These are phyloP conservation scores for Fusarium bactridioides DNA, from an alignment of 2,329 filamentous ascomycete genomes.

Conservation along the genomic window DNA sequence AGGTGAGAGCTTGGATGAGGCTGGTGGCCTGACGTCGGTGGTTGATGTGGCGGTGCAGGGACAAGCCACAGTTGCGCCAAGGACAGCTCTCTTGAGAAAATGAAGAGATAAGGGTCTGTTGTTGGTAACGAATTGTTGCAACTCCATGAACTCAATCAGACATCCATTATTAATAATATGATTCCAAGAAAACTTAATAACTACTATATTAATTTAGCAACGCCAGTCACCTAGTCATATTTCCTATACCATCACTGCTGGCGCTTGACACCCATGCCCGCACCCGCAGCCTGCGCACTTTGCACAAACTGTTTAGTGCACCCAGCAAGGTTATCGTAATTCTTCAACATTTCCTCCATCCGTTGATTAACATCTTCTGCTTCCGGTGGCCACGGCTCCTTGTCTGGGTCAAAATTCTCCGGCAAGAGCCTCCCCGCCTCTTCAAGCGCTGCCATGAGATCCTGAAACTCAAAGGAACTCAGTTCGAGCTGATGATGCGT, in stretches of 20 bases:
- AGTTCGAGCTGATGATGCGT: neutral
- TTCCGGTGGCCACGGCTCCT: neutral
- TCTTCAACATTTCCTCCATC: neutral
- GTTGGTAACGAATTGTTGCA: too few species aligned
- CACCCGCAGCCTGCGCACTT: neutral
- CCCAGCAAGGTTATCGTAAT: neutral
- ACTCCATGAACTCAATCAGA: too few species aligned
- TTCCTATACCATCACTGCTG: neutral
- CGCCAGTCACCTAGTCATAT: neutral
- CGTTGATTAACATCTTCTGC: neutral
- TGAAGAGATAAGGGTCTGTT: neutral
- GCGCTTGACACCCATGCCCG: neutral
- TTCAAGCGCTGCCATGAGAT: neutral
- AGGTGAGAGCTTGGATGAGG: slow-evolving; percentile 23
- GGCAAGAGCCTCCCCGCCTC: neutral
- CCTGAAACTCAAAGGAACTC: neutral
- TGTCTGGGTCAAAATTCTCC: neutral
- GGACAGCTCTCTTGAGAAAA: neutral
- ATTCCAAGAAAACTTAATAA: neutral
- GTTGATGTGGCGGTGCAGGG: neutral
- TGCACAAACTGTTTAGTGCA: slow-evolving; percentile 9
- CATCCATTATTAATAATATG: neutral
- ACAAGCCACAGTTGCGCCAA: neutral
- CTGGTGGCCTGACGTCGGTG: neutral
- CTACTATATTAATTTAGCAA: neutral